Base-by-base conservation (phyloP, 805 yeast species). In the Debaryomyces tyrocola region DNA sequence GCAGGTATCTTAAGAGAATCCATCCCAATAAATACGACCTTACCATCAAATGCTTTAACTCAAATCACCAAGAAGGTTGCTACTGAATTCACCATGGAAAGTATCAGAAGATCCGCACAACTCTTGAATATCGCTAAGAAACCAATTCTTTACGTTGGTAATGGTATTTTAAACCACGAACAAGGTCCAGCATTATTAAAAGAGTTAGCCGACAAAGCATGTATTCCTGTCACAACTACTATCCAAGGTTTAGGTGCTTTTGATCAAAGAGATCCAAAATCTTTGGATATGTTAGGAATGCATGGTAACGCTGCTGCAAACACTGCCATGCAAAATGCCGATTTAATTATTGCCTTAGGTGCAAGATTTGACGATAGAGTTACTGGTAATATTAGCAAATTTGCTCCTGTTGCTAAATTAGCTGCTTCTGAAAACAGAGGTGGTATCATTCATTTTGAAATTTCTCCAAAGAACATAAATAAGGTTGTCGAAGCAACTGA, bases 331-430 rank as follows among this genome's bases (percentile, higher is more conserved):
- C 99, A 94, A 75, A 77, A 83, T 49, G 96, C 98, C 35, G 99
- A 94, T 70, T 74, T 91, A 59, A 89, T 94, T 63, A 72, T 94
- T 52, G 98, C 98, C 14, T 77, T 94, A 37, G 99, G 99, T 64
- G 96, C 98, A 33, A 83, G 99, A 67, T 94, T 94, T 61, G 99
- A 94, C 71, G 99, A 94, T 75, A 91, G 99, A 77, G 99, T 94
- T 58, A 94, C 99, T 37, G 85, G 94, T 61, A 81, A 81, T 60
- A 76, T 94, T 46, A 54, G 87, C 51, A 87, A 86, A 66, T 94
- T 94, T 67, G 99, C 98, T 38, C 99, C 99, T 48, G 88, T 73
- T 47, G 98, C 98, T 48, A 86, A 83, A 59, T 76, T 81, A 49
- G 99, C 99, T 29, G 97, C 96, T 45, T 71, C 74, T 47, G 91